Evolutionary conservation across 768 basidiomycete species (phyloP), one percentile per base, ranked within the genome.

Genomic region (Tylopilus sp.): DNA sequence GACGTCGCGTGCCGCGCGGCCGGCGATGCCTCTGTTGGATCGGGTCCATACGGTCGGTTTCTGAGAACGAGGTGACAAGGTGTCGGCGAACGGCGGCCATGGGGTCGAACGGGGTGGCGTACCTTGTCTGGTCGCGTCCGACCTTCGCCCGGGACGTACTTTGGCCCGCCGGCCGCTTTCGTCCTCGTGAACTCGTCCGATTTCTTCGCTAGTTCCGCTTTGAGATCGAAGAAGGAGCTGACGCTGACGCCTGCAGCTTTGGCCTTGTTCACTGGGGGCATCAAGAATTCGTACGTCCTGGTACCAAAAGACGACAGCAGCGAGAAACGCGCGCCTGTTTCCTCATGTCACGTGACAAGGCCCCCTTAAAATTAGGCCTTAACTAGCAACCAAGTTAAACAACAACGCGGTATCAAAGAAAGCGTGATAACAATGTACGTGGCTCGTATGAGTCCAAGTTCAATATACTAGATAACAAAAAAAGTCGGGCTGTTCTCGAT

Each of bases 221-320:
- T 89, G 38, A 94, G 81, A 62, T 92, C 88, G n/a, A 91, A 80
- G 67, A 92, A 89, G 0, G 91, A 89, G 53, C 78, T 79, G 5
- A 85, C 77, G 55, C 82, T 87, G 63, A 89, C 77, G 9, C 87
- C 87, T 33, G 83, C 81, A 16, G 83, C 84, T 63, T 81, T 86
- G 0, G 83, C 77, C 66, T 86, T 70, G 66, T 74, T 78, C 6
- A 74, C 69, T 31, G 82, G 78, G 12, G 76, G 71, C 80, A 80
- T 78, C 22, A 10, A 25, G 8, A 9, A 38, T 16, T 42, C 16
- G 52, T n/a, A n/a, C n/a, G n/a, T 40, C 30, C 40, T 34, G 50
- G 54, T 56, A 57, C 59, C 50, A 36, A 24, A 34, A 14, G 37
- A 24, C 19, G 26, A 30, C 16, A 42, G 16, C 52, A 6, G 1